Base-by-base conservation (phyloP, 495 filamentous ascomycete genomes). In the Penicillium dipodomyicola region DNA sequence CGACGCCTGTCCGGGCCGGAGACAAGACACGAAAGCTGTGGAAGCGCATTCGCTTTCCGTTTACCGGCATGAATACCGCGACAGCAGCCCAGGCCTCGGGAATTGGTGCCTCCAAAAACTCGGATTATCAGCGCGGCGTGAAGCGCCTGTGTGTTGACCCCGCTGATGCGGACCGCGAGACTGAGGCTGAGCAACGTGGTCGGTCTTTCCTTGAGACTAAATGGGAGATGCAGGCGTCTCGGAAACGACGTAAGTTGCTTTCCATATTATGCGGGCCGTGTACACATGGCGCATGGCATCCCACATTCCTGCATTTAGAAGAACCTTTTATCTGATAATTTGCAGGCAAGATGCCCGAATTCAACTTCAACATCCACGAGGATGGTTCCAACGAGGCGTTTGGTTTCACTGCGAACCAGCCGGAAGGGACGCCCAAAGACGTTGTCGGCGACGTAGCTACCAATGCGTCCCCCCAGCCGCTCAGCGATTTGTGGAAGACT, bases 1-100 rank as follows among this genome's bases (percentile, higher is more conserved):
- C 74, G 68, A 86, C 67, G 58, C 80, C 76, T 54, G 80, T 77
- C 49, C 61, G 67, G 45, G 57, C 68, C 25, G 76, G 70, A 20
- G 64, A 71, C 25, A 74, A 74, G 47, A 69, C 77, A 5, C 74
- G 73, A 32, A 82, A 81, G 48, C 60, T 82, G 45, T 82, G 80
- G 80, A 82, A 82, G 58, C 74, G 80, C 43, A 73, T 75, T 57
- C 69, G 68, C 17, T 60, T 70, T 4, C 73, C 73, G 7, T 76
- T 77, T 49, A 67, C 70, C 59, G 72, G 67, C 44, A 77, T 77
- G 71, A 69, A 70, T 52, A 65, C 63, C 1, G 44, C 50, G 33
- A 49, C 65, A 19, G 64, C 67, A 42, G 30, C 67, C 15, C 62
- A 70, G 14, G 64, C 61, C 41, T 57, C 65, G 1, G 74, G 72